phyloP scores from a whole-genome alignment of 371 early-diverging fungal species.

The Gilbertella persicaria region DNA sequence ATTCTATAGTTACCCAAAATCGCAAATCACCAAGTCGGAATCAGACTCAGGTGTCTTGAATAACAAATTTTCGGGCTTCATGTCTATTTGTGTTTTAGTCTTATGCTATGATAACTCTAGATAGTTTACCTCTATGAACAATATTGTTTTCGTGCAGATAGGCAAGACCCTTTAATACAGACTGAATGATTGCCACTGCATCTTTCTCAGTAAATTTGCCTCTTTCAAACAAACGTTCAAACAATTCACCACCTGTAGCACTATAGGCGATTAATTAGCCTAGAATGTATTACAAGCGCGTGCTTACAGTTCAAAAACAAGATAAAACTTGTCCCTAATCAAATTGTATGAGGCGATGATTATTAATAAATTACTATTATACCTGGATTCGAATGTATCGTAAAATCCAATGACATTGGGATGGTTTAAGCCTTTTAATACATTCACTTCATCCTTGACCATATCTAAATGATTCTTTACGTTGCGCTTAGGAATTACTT shows the following conservation, averaged over 20 bases:
- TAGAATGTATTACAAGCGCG: background rate
- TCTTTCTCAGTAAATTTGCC: conserved; percentile 90
- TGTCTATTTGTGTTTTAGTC: conserved; percentile 48
- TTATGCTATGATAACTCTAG: conserved; percentile 6
- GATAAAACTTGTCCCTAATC: conserved; percentile 75
- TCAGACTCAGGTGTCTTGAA: conserved; percentile 62
- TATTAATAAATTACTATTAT: conserved; percentile 1
- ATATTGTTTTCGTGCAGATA: conserved; percentile 77
- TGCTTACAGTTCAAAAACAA: conserved; percentile 85
- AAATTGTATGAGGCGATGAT: too few relatives aligned
- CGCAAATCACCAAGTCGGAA: conserved; percentile 64
- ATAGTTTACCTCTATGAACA: conserved; percentile 65
- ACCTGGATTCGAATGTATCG: conserved; percentile 80
- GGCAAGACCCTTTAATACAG: conserved; percentile 66
- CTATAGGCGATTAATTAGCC: conserved; percentile 11
- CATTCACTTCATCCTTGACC: conserved; percentile 77
- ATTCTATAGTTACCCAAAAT: conserved; percentile 57
- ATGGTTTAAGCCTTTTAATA: conserved; percentile 71
- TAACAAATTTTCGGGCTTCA: conserved; percentile 84
- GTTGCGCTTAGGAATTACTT: conserved; percentile 74
- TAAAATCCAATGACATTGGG: conserved; percentile 80
- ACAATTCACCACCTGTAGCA: conserved; percentile 89
- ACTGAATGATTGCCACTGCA: conserved; percentile 71
- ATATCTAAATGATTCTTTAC: conserved; percentile 68
- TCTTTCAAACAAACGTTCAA: conserved; percentile 81